Conservation (phyloP, 345 rosid species). For the Sapria himalayana region DNA sequence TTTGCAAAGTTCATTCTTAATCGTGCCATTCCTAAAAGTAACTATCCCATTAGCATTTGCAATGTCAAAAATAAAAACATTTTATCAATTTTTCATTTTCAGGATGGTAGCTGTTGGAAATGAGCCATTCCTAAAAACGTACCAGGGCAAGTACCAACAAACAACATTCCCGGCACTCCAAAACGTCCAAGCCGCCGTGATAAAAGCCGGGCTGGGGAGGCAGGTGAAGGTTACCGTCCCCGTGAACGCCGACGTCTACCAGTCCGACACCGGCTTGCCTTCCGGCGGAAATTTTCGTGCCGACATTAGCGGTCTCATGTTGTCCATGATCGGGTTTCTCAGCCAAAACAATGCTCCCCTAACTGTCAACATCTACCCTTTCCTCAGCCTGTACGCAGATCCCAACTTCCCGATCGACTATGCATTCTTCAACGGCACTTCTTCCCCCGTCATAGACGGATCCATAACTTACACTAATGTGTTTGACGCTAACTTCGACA, state of each 20-base stretch:
- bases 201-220: slow-evolving; percentile 60
- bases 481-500: slow-evolving; percentile 76
- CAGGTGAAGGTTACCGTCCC: slow-evolving; percentile 68
- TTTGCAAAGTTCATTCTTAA: too few species aligned
- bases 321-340: slow-evolving; percentile 41
- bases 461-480: slow-evolving; percentile 59
- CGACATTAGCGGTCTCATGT: slow-evolving; percentile 42
- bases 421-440: slow-evolving; percentile 49
- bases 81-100: slow-evolving; percentile 3
- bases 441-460: slow-evolving; percentile 56
- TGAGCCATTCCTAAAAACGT: slow-evolving; percentile 61
- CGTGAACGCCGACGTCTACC: slow-evolving; percentile 72
- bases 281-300: slow-evolving; percentile 60
- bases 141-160: slow-evolving; percentile 31
- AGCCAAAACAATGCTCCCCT: slow-evolving; percentile 32
- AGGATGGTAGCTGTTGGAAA: slow-evolving; percentile 83
- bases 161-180: slow-evolving; percentile 66
- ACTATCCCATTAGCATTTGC: too few species aligned
- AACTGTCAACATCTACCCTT: slow-evolving; percentile 79
- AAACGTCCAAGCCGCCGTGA: slow-evolving; percentile 70
- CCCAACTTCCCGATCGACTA: slow-evolving; percentile 55
- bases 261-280: slow-evolving; percentile 32
- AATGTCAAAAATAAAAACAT: too few species aligned
- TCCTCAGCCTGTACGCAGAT: slow-evolving; percentile 61
- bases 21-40: too few species aligned